Conservation (phyloP, 257 asterid genomes). For the Avicennia marina region DNA sequence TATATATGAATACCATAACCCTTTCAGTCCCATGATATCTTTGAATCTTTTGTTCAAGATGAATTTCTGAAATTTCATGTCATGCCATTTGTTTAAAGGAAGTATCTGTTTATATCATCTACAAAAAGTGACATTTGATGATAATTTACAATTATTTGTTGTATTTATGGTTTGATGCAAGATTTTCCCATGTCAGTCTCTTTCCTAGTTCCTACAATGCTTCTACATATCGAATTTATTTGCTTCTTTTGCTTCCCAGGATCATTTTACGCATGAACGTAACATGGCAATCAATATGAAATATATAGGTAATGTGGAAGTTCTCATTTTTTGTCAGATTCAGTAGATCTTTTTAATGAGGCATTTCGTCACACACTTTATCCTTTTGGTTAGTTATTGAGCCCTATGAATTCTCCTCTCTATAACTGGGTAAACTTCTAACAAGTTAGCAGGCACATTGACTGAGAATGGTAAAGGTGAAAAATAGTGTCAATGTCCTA, state of each 20-base stretch:
- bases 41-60: slow-evolving; percentile 6
- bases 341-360: not conserved
- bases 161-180: slow-evolving; percentile 1
- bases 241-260: slow-evolving; percentile 44
- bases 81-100: not conserved
- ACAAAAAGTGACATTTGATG: not conserved
- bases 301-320: slow-evolving; percentile 64
- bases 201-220: not conserved
- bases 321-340: not conserved
- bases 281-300: slow-evolving; percentile 74
- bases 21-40: not conserved
- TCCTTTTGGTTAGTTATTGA: not conserved
- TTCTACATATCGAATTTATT: slow-evolving; percentile 13
- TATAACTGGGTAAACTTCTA: not conserved
- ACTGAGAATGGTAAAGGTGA: not conserved
- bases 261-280: slow-evolving; percentile 67
- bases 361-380: not conserved
- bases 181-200: slow-evolving; percentile 12
- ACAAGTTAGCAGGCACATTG: not conserved
- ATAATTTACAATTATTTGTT: slow-evolving; percentile 5
- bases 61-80: slow-evolving; percentile 5
- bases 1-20: not conserved
- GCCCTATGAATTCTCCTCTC: not conserved
- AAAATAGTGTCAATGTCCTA: not conserved
- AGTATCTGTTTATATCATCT: not conserved